These are phyloP conservation scores for Claviceps monticola DNA, from an alignment of 2,329 filamentous ascomycete genomes.

Conservation along the genomic window DNA sequence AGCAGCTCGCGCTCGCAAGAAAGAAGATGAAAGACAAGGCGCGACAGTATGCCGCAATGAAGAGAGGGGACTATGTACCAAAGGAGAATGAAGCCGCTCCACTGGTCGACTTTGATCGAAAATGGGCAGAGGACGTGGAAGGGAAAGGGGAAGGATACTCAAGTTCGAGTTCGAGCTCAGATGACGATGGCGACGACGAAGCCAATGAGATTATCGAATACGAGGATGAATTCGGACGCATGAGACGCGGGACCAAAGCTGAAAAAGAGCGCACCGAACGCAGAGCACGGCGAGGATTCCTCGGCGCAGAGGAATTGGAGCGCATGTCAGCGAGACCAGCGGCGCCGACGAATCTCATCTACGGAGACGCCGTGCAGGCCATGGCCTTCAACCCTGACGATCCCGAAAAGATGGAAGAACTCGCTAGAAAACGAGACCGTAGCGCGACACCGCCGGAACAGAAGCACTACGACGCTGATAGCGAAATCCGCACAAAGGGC, in stretches of 20 bases:
- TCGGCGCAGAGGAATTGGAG: conserved; percentile 48
- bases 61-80: conserved; percentile 69
- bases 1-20: conserved; percentile 56
- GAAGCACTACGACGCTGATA: conserved; percentile 72
- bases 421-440: conserved; percentile 66
- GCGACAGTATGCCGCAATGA: conserved; percentile 76
- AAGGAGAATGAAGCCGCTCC: conserved; percentile 50
- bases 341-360: conserved; percentile 60
- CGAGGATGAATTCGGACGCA: conserved; percentile 84
- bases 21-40: conserved; percentile 85
- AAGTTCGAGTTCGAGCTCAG: conserved; percentile 15
- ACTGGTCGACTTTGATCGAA: conserved; percentile 87
- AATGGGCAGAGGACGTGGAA: conserved; percentile 68
- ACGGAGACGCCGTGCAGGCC: conserved; percentile 73
- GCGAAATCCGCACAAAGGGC: conserved; percentile 76
- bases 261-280: conserved; percentile 53
- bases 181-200: conserved; percentile 25
- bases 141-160: conserved; percentile 46
- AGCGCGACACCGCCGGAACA: conserved; percentile 67
- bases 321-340: conserved; percentile 53
- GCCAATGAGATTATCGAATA: conserved; percentile 64
- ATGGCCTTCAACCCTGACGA: conserved; percentile 70
- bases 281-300: conserved; percentile 31
- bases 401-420: conserved; percentile 57
- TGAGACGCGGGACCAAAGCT: conserved; percentile 55